Evolutionary conservation across 805 yeast genomes (phyloP), one percentile per base, ranked within the genome.

Genomic region (Sugiyamaella americana): DNA sequence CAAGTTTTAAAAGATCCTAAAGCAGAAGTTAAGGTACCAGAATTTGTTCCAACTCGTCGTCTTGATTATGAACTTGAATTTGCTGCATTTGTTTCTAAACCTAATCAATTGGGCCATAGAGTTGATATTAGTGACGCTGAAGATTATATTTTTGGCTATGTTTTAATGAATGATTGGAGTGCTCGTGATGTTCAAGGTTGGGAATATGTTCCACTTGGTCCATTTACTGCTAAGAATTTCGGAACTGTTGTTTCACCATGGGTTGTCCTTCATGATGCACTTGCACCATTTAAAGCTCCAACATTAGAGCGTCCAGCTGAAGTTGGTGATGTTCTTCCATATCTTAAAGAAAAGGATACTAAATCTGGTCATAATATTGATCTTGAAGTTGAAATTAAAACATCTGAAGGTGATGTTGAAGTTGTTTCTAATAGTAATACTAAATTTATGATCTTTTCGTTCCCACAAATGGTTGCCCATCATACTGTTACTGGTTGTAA

Each of bases 151-250:
- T 57, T 57, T 43, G 61, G 61, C 2, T 57, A 47, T 34, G 61
- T 57, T 13, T 21, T 57, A 13, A 46, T 57, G 55, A 57, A 57
- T 41, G 61, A 57, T 37, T 57, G 60, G 60, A 38, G 43, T 38
- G 46, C 61, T 3, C 37, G 61, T 36, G 61, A 57, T 30, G 42
- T 57, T 24, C 61, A 57, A 39, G 55, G 58, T 3, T 57, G 60
- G 60, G 61, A 57, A 26, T 55, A 53, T 24, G 56, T 55, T 6
- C 61, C 61, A 3, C 53, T 57, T 5, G 61, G 61, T 1, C 61
- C 61, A 2, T 57, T 57, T 42, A 41, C 55, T 11, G 52, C 57
- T 2, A 57, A 57, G 46, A 57, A 55, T 41, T 57, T 57, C 23
- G 58, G 54, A 18, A 57, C 61, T 1, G 47, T 58, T 5, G 50